Evolutionary conservation across 768 basidiomycete genomes (phyloP).

Genomic region (Boletus fagicola): DNA sequence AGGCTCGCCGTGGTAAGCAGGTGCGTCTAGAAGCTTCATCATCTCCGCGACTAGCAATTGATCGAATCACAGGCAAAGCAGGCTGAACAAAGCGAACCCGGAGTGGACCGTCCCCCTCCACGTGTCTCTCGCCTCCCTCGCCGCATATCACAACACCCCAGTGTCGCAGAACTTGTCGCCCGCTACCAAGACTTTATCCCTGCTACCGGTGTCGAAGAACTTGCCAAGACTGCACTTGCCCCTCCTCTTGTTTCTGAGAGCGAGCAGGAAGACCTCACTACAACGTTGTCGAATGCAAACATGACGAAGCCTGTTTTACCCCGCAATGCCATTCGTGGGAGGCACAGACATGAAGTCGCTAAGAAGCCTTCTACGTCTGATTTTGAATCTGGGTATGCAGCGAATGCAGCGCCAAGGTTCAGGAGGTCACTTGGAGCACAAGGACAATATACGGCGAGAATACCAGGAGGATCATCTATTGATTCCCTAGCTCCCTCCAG

Average conservation of each 20-base stretch:
- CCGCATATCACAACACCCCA: slow-evolving; percentile 52
- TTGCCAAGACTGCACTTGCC: slow-evolving; percentile 67
- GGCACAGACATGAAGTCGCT: slow-evolving; percentile 45
- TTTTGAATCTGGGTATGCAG: slow-evolving; percentile 89
- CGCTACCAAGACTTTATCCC: slow-evolving; percentile 79
- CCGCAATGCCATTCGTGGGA: slow-evolving; percentile 43
- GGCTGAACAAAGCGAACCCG: slow-evolving; percentile 25
- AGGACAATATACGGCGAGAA: slow-evolving; percentile 46
- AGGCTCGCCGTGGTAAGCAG: slow-evolving; percentile 17
- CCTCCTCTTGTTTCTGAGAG: slow-evolving; percentile 73
- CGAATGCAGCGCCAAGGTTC: slow-evolving; percentile 83
- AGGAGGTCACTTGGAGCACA: slow-evolving; percentile 44
- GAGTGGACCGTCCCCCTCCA: slow-evolving; percentile 24
- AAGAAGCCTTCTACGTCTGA: slow-evolving; percentile 72
- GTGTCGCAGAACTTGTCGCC: slow-evolving; percentile 82
- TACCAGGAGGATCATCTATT: slow-evolving; percentile 42
- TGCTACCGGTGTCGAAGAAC: slow-evolving; percentile 66
- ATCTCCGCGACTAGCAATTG: background rate
- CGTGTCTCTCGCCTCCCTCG: slow-evolving; percentile 63
- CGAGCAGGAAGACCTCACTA: slow-evolving; percentile 60
- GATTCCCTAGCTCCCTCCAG: slow-evolving; percentile 66
- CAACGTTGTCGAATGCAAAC: slow-evolving; percentile 22
- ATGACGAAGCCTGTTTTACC: slow-evolving; percentile 24
- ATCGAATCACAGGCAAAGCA: slow-evolving; percentile 20
- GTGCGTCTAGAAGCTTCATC: slow-evolving; percentile 25